Evolutionary conservation across 371 early-diverging fungal species (phyloP).

Genomic region (Rhizopus arrhizus): DNA sequence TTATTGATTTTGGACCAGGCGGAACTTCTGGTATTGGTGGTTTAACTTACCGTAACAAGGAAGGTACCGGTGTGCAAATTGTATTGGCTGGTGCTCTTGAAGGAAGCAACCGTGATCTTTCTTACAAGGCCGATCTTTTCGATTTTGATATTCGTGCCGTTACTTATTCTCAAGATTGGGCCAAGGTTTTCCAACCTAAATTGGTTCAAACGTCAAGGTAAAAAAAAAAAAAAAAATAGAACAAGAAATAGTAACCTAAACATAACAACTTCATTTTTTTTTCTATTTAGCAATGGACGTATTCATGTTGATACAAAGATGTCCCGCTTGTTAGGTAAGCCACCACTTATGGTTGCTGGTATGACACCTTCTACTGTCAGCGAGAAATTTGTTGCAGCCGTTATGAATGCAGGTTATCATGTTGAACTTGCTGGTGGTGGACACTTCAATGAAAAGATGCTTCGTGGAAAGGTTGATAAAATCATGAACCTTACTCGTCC

Average conservation of each 20-base stretch:
- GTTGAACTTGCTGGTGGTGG: constrained; percentile 96
- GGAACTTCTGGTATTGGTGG: constrained; percentile 86
- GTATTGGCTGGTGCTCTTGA: constrained; percentile 76
- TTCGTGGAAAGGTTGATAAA: constrained; percentile 80
- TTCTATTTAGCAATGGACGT: constrained; percentile 58
- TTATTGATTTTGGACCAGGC: constrained; percentile 94
- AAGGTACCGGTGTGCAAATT: constrained; percentile 93
- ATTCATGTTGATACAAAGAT: constrained; percentile 90
- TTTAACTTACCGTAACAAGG: constrained; percentile 91
- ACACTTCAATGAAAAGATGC: constrained; percentile 84
- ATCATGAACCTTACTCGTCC: constrained; percentile 78
- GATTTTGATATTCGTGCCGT: constrained; percentile 81
- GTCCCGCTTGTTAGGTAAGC: constrained; percentile 85
- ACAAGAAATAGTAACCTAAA: no score
- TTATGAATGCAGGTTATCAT: constrained; percentile 93
- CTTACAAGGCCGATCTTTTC: constrained; percentile 83
- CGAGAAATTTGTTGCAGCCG: constrained; percentile 79
- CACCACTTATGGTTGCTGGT: constrained; percentile 91
- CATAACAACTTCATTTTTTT: neutral
- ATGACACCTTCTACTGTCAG: constrained; percentile 88
- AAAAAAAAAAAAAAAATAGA: constrained; percentile 11
- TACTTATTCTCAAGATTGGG: constrained; percentile 88
- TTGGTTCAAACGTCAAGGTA: constrained; percentile 60
- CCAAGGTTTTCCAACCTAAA: constrained; percentile 83
- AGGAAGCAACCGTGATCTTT: constrained; percentile 69